Evolutionary conservation across 2,329 filamentous ascomycete species (phyloP).

Genomic region (Talaromyces rugulosus): DNA sequence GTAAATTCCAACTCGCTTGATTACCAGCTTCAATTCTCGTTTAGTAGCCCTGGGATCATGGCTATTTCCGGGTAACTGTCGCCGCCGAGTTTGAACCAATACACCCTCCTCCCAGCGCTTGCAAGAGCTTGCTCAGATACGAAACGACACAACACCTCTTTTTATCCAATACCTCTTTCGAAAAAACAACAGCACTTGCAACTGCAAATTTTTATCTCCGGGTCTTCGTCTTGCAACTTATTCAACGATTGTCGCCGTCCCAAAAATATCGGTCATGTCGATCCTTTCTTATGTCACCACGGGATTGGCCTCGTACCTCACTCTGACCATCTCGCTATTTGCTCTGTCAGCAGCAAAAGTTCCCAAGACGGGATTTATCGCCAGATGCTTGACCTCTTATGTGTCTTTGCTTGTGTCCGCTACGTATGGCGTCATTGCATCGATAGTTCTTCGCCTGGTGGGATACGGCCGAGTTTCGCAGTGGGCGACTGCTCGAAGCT

Average conservation of each 20-base stretch:
- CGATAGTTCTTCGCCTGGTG: slow-evolving; percentile 64
- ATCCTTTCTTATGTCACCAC: slow-evolving; percentile 57
- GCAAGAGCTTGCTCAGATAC: background rate
- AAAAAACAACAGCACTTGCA: background rate
- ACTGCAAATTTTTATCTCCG: background rate
- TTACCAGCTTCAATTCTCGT: background rate
- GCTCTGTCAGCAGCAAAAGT: slow-evolving; percentile 38
- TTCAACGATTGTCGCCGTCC: background rate
- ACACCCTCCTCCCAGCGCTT: background rate
- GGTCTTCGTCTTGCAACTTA: background rate
- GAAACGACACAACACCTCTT: background rate
- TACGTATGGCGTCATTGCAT: slow-evolving; percentile 70
- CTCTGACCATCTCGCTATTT: slow-evolving; percentile 51
- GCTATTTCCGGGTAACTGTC: background rate
- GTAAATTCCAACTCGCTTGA: background rate
- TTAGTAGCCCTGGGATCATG: background rate
- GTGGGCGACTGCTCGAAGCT: slow-evolving; percentile 75
- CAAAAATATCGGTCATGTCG: slow-evolving; percentile 48
- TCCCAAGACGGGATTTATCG: slow-evolving; percentile 42
- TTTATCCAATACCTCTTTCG: background rate
- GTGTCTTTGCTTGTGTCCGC: slow-evolving; percentile 48
- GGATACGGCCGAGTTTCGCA: slow-evolving; percentile 75
- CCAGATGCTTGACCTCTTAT: slow-evolving; percentile 45
- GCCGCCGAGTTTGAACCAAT: background rate
- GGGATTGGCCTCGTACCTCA: slow-evolving; percentile 61